Evolutionary conservation across 768 basidiomycete genomes (phyloP).

Genomic region (Xerocomus brunneocitrinus): DNA sequence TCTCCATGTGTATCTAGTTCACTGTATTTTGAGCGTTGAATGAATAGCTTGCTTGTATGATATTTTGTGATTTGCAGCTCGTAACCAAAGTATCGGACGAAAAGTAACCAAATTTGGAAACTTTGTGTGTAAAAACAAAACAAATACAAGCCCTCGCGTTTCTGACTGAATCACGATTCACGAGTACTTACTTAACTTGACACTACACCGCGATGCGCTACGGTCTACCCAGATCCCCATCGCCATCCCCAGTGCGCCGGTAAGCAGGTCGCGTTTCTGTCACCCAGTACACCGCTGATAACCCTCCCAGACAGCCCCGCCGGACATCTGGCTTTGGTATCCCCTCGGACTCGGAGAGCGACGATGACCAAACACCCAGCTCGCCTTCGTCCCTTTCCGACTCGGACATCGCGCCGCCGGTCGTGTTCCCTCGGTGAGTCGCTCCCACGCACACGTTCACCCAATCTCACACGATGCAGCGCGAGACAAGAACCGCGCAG

Average conservation of each 20-base stretch:
- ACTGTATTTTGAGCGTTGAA: too few relatives aligned
- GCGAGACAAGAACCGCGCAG: slow-evolving; percentile 19
- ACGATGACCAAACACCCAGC: slow-evolving; percentile 31
- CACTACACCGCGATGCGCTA: slow-evolving; percentile 43
- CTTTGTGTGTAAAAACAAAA: too few relatives aligned
- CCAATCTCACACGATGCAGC: slow-evolving; percentile 6
- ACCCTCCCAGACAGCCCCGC: slow-evolving; percentile 17
- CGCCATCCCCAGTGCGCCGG: slow-evolving; percentile 46
- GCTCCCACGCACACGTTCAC: neutral
- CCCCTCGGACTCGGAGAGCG: slow-evolving; percentile 47
- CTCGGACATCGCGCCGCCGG: slow-evolving; percentile 41
- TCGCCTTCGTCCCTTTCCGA: slow-evolving; percentile 35
- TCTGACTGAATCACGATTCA: too few relatives aligned
- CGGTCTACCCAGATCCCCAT: slow-evolving; percentile 47
- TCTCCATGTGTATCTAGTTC: too few relatives aligned
- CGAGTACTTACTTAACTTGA: neutral
- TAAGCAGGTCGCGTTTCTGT: slow-evolving; percentile 18
- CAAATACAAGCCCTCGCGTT: too few relatives aligned
- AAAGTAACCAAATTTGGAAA: too few relatives aligned
- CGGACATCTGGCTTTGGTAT: slow-evolving; percentile 52
- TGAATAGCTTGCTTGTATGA: too few relatives aligned
- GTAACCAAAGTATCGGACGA: too few relatives aligned
- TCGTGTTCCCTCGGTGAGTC: slow-evolving; percentile 33
- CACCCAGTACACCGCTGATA: neutral
- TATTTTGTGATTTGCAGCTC: too few relatives aligned